These are phyloP conservation scores for Diospyros lotus DNA, from an alignment of 148 eudicot species.

Conservation along the genomic window DNA sequence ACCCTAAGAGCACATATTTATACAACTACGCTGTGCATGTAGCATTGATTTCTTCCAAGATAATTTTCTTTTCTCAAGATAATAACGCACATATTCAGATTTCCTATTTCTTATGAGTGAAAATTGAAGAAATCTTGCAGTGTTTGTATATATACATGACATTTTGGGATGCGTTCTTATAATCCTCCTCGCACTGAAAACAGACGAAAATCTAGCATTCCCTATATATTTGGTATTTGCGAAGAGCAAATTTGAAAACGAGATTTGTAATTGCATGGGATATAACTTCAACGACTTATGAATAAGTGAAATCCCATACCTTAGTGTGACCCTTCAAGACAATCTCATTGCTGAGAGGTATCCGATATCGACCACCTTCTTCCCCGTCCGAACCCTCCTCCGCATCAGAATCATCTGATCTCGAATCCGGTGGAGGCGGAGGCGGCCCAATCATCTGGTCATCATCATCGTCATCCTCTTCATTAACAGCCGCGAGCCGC, in stretches of 20 bases:
- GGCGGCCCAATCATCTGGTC: constrained; percentile 53
- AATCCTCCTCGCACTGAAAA: background rate
- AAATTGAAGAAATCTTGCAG: background rate
- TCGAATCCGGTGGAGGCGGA: constrained; percentile 31
- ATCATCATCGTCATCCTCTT: constrained; percentile 23
- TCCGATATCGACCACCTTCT: constrained; percentile 33
- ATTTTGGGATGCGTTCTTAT: background rate
- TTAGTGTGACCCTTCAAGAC: constrained; percentile 86
- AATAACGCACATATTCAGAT: background rate
- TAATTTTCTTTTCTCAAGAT: background rate
- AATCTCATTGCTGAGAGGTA: constrained; percentile 88
- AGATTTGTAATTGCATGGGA: too few species aligned
- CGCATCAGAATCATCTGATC: constrained; percentile 37
- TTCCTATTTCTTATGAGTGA: background rate
- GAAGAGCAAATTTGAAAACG: background rate
- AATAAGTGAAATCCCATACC: constrained; percentile 27
- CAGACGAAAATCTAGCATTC: background rate
- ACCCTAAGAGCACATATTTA: background rate
- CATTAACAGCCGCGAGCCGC: constrained; percentile 15
- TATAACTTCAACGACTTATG: too few species aligned
- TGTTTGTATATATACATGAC: too few species aligned
- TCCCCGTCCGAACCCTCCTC: constrained; percentile 39
- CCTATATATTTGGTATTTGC: background rate
- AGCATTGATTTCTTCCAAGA: background rate
- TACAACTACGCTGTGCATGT: background rate